These are phyloP conservation scores for Ophiocordyceps camponoti-saundersi DNA, from an alignment of 2,329 filamentous ascomycete genomes.

Conservation along the genomic window DNA sequence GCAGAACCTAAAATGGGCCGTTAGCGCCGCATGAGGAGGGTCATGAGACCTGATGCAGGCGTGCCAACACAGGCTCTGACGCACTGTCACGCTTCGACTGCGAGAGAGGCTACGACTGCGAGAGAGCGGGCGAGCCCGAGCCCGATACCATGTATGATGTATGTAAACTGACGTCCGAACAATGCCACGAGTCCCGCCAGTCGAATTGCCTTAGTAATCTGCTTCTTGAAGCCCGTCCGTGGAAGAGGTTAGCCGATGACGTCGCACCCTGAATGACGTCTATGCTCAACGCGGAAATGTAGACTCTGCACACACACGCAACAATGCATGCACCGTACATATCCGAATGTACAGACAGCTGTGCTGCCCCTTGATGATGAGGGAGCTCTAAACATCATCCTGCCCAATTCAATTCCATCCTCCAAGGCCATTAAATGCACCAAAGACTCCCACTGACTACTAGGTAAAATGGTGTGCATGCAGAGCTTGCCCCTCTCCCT, in stretches of 20 bases:
- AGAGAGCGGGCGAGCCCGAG: neutral
- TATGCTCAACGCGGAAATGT: neutral
- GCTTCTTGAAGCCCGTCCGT: neutral
- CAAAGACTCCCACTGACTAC: too few species aligned
- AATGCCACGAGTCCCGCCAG: too few species aligned
- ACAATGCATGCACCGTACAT: too few species aligned
- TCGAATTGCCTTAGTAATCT: neutral
- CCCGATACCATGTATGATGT: too few species aligned
- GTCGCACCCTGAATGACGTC: neutral
- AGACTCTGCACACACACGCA: neutral
- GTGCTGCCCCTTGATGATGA: neutral
- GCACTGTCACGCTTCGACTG: constrained; percentile 5
- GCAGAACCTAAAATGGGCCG: constrained; percentile 6
- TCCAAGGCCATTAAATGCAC: too few species aligned
- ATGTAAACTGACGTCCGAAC: too few species aligned
- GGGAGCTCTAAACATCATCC: neutral
- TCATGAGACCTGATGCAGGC: constrained; percentile 11
- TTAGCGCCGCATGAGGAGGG: constrained; percentile 12
- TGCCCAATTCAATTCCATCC: neutral
- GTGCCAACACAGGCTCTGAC: neutral
- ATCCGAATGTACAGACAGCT: neutral
- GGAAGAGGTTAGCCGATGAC: neutral
- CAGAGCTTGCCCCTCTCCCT: too few species aligned
- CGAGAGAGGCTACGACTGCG: constrained; percentile 3
- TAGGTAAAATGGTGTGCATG: too few species aligned